Percentiles rank a stretch among this genome's conserved stretches.
Evolutionary conservation across 495 filamentous ascomycete genomes (phyloP).

Genomic region (Tuber indicum): DNA sequence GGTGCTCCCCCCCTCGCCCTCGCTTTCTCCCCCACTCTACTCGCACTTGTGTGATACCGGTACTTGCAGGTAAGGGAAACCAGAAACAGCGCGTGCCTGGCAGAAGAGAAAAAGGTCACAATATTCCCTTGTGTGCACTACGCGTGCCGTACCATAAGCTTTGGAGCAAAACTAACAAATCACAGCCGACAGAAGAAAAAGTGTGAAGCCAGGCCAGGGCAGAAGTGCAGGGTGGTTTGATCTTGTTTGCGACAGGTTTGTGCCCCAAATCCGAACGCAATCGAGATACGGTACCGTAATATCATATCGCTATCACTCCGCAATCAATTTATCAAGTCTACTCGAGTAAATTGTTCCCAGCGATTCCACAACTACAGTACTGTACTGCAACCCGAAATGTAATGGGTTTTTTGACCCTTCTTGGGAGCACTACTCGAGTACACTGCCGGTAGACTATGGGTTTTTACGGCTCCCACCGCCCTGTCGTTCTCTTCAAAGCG

Average conservation of each 20-base stretch:
- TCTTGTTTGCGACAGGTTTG: slow-evolving; percentile 9
- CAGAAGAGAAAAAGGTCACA: neutral
- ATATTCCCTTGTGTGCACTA: neutral
- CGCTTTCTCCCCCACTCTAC: neutral
- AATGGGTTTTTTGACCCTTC: neutral
- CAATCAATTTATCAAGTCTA: neutral
- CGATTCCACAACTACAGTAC: neutral
- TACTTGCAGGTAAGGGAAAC: neutral
- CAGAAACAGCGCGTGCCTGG: slow-evolving; percentile 2
- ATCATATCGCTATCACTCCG: neutral
- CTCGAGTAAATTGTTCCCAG: neutral
- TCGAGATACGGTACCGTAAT: neutral
- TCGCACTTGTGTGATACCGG: neutral
- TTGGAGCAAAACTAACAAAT: neutral
- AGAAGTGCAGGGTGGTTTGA: slow-evolving; percentile 17
- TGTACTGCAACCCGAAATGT: neutral
- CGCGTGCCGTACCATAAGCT: neutral
- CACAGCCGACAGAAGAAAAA: neutral
- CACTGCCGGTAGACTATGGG: neutral
- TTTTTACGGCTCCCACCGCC: neutral
- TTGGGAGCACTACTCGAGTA: neutral
- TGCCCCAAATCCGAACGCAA: neutral
- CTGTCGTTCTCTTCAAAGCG: neutral
- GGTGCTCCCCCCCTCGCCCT: neutral
- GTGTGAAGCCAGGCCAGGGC: slow-evolving; percentile 16